Percentiles rank a stretch among this genome's conserved stretches.
phyloP scores from a whole-genome alignment of 2,329 filamentous ascomycete genomes.

The Penicillium aurantiogriseum region DNA sequence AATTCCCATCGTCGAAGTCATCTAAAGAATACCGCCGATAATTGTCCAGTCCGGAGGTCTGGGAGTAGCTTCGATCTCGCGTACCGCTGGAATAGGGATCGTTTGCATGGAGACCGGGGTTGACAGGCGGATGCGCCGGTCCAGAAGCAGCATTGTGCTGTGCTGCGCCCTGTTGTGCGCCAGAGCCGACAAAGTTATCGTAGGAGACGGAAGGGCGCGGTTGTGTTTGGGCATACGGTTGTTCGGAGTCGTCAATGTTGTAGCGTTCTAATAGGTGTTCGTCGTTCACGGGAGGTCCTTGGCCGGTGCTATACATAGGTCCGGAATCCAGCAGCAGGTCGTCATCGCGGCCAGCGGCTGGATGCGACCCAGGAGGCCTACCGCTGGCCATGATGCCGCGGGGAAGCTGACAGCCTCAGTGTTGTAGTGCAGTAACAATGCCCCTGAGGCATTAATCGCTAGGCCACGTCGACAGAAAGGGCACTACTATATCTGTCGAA shows the following conservation, averaged over 20 bases:
- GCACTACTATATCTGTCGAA: conserved; percentile 8
- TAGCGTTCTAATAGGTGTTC: conserved; percentile 75
- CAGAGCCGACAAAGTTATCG: conserved; percentile 84
- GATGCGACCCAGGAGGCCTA: conserved; percentile 54
- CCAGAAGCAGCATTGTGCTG: conserved; percentile 42
- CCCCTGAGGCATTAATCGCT: conserved; percentile 42
- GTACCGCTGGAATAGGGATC: conserved; percentile 39
- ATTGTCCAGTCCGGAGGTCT: conserved; percentile 80
- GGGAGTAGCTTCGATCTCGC: conserved; percentile 57
- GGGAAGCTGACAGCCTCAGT: conserved; percentile 38
- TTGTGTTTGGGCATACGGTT: conserved; percentile 50
- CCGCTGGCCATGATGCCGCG: conserved; percentile 48
- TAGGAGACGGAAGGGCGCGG: conserved; percentile 85
- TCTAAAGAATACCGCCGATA: conserved; percentile 90
- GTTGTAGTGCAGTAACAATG: conserved; percentile 22
- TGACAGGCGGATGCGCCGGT: conserved; percentile 29
- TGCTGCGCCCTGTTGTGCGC: conserved; percentile 50
- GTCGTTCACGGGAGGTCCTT: conserved; percentile 75
- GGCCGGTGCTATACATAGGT: conserved; percentile 66
- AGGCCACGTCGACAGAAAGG: conserved; percentile 9
- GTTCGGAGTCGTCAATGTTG: conserved; percentile 65
- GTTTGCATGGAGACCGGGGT: conserved; percentile 36
- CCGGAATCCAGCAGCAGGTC: conserved; percentile 45
- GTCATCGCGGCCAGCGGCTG: conserved; percentile 44
- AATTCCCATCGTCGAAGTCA: conserved; percentile 76